Evolutionary conservation across 2,329 filamentous ascomycete genomes (phyloP), one percentile per base, ranked within the genome.

Genomic region (Ophiosphaerella herpotricha): DNA sequence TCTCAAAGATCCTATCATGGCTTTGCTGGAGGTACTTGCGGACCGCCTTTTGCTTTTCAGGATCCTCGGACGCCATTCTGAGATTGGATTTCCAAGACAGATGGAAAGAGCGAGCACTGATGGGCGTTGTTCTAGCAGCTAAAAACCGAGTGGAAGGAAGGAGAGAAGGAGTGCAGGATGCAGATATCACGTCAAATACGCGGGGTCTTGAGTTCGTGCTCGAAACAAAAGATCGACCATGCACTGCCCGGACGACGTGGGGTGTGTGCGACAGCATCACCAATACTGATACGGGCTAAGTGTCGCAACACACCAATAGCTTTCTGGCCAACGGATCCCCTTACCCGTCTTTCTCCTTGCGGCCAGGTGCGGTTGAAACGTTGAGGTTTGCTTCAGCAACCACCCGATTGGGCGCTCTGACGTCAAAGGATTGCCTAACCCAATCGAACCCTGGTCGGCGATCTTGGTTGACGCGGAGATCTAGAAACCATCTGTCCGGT

Each of bases 1-100:
- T 82, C 60, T 87, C 82, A 62, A 90, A 89, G 64, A 89, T 81
- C 52, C 80, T 79, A 64, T 87, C 83, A 72, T 89, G 86, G 62
- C 78, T 80, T 75, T 86, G 77, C 74, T 82, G 74, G 52, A 87
- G 81, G 68, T 87, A 87, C 55, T 67, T 72, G 51, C 57, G 58
- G 23, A 72, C 58, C 55, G 67, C 64, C 49, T 64, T 55, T 35
- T 52, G 35, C 5, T 53, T 54, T 50, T 54, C 37, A 41, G 52
- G 51, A 18, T 60, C 52, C 14, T 60, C 57, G 40, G 48, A 51
- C 26, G 64, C 58, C 65, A 68, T 70, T n/a, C 36, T 57, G 33
- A 43, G 48, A 21, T 52, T 48, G 11, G 43, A 14, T 32, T 39
- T 45, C 43, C 48, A 51, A 54, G 44, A 50, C 41, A 42, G 29